Conservation (phyloP, 345 rosid species). For the Pseudoturritis turrita region DNA sequence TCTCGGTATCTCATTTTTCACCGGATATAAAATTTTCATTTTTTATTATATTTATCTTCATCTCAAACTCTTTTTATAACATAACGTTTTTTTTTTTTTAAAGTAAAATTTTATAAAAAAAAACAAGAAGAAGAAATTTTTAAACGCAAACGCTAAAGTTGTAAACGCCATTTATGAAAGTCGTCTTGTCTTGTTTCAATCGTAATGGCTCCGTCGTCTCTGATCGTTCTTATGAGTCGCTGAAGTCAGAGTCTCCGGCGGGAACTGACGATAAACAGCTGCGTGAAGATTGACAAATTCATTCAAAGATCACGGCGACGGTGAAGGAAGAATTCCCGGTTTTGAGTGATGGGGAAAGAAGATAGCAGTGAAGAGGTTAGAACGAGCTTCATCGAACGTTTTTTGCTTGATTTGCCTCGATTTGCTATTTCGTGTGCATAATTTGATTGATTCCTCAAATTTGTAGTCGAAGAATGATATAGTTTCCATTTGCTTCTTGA, state of each 20-base stretch:
- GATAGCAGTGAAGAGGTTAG: constrained; percentile 23
- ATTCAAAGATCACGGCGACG: too few relatives aligned
- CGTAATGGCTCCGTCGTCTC: constrained; percentile 6
- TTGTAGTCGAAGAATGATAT: background rate
- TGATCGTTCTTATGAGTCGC: background rate
- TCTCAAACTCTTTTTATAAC: too few relatives aligned
- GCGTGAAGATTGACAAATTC: background rate
- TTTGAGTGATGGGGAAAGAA: constrained; percentile 14
- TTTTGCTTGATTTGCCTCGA: background rate
- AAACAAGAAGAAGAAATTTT: background rate
- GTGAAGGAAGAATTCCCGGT: too few relatives aligned
- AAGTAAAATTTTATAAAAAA: too few relatives aligned
- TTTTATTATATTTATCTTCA: too few relatives aligned
- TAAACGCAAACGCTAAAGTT: background rate
- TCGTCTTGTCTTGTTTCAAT: background rate
- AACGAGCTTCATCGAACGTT: background rate
- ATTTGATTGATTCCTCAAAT: constrained; percentile 9
- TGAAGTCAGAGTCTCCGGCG: background rate
- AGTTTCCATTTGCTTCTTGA: background rate
- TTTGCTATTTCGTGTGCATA: background rate
- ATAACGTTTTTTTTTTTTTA: too few relatives aligned
- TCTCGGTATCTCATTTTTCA: too few relatives aligned
- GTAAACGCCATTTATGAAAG: background rate
- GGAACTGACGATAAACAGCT: background rate
- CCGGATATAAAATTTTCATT: too few relatives aligned